These are phyloP conservation scores for Lentithecium fluviatile DNA, from an alignment of 495 filamentous ascomycete species.

Conservation along the genomic window DNA sequence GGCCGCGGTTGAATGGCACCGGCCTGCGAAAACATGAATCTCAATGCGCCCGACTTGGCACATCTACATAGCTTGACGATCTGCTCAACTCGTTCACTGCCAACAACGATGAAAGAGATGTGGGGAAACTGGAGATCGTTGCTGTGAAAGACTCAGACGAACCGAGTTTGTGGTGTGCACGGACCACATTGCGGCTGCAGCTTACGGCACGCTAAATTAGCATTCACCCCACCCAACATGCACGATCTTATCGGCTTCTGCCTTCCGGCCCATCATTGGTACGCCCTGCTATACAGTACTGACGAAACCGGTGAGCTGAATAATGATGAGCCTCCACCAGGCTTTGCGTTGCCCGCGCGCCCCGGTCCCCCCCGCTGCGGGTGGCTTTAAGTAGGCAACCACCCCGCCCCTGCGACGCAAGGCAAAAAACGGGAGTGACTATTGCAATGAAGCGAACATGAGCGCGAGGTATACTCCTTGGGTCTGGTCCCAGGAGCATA, in stretches of 20 bases:
- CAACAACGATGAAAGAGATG: no score
- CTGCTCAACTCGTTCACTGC: no score
- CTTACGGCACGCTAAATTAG: conserved; percentile 1
- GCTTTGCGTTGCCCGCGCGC: no score
- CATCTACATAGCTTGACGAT: no score
- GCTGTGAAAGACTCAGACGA: background rate
- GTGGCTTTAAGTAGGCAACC: conserved; percentile 3
- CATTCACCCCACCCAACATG: background rate
- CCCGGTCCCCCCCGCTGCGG: no score
- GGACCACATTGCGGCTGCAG: background rate
- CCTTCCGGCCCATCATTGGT: background rate
- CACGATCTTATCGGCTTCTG: background rate
- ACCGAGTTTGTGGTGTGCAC: background rate
- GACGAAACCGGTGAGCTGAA: no score
- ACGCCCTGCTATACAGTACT: no score
- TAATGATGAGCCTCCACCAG: no score
- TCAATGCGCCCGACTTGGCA: no score
- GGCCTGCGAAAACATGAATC: no score
- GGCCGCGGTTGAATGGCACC: no score
- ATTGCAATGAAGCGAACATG: conserved; percentile 23
- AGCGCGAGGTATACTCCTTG: conserved; percentile 17
- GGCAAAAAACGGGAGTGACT: background rate
- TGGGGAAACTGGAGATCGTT: background rate
- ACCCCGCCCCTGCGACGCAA: background rate
- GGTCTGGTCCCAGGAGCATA: conserved; percentile 24